phyloP scores from a whole-genome alignment of 2,329 filamentous ascomycete species.

The Rhinocladiella mackenziei region DNA sequence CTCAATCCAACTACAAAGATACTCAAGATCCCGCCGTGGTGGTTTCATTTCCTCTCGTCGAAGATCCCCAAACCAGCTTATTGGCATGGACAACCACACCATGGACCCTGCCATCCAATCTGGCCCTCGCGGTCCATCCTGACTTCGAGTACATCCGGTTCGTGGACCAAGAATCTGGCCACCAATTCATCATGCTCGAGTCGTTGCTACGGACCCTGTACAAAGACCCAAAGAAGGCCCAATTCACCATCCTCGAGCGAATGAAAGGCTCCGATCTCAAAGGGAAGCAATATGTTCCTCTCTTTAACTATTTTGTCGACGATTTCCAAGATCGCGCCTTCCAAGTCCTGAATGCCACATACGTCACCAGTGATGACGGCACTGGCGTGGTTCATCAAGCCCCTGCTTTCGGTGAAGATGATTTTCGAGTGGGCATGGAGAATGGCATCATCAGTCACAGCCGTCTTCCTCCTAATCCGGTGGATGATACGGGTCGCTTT shows the following conservation, averaged over 20 bases:
- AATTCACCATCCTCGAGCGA: constrained; percentile 71
- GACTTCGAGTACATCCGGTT: constrained; percentile 80
- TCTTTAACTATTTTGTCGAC: constrained; percentile 79
- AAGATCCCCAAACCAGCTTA: constrained; percentile 66
- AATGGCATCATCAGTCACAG: constrained; percentile 69
- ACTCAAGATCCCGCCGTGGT: constrained; percentile 80
- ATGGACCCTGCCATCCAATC: constrained; percentile 73
- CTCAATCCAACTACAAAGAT: constrained; percentile 85
- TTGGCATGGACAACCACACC: constrained; percentile 83
- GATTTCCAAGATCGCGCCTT: constrained; percentile 77
- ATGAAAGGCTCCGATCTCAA: constrained; percentile 73
- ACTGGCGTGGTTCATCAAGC: constrained; percentile 85
- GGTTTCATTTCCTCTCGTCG: constrained; percentile 72
- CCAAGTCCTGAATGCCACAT: constrained; percentile 70
- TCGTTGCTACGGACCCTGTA: constrained; percentile 72
- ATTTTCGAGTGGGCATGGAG: constrained; percentile 74
- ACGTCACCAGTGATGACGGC: constrained; percentile 80
- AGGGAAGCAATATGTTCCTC: constrained; percentile 76
- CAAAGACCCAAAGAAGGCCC: constrained; percentile 89
- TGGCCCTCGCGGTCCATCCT: constrained; percentile 67
- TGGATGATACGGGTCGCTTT: constrained; percentile 76
- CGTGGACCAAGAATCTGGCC: constrained; percentile 68
- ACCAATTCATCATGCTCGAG: constrained; percentile 75
- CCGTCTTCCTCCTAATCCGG: constrained; percentile 72
- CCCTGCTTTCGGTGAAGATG: constrained; percentile 84